Conservation (phyloP, 1,284 basidiomycete genomes). For the Cystobasidium sp. region DNA sequence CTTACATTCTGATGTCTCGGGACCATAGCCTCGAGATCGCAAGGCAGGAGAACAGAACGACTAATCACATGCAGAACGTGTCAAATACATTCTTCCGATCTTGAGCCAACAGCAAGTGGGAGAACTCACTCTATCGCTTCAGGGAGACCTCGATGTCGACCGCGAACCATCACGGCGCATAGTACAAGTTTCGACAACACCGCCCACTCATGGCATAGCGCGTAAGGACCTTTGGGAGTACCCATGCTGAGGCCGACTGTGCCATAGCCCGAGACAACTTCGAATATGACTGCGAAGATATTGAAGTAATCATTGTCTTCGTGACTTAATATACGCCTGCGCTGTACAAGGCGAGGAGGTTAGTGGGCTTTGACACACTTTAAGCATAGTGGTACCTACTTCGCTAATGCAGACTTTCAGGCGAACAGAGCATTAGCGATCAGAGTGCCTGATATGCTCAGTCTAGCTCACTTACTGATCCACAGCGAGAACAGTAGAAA, state of each 20-base stretch:
- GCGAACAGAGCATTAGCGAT: too few species aligned
- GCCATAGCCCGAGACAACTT: constrained; percentile 86
- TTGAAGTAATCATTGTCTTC: constrained; percentile 62
- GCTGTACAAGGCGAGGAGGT: constrained; percentile 68
- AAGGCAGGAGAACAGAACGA: constrained; percentile 30
- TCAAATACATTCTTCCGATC: background rate
- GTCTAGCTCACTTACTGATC: constrained; percentile 1
- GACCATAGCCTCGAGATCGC: constrained; percentile 23
- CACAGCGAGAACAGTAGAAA: constrained; percentile 49
- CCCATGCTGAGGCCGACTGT: constrained; percentile 84
- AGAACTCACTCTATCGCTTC: constrained; percentile 48
- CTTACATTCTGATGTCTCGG: background rate
- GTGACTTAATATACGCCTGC: constrained; percentile 62
- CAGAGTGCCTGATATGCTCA: background rate
- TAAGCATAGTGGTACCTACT: constrained; percentile 61
- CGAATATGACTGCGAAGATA: constrained; percentile 73
- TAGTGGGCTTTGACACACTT: too few species aligned
- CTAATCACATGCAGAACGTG: background rate
- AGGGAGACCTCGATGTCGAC: constrained; percentile 79
- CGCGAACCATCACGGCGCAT: constrained; percentile 85
- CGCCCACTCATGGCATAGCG: constrained; percentile 75
- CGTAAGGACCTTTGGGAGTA: constrained; percentile 71
- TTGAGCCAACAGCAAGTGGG: background rate
- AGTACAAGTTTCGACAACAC: constrained; percentile 86
- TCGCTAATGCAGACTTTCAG: constrained; percentile 10